Evolutionary conservation across 768 basidiomycete genomes (phyloP), one percentile per base, ranked within the genome.

Genomic region (Tephrocybe sp.): DNA sequence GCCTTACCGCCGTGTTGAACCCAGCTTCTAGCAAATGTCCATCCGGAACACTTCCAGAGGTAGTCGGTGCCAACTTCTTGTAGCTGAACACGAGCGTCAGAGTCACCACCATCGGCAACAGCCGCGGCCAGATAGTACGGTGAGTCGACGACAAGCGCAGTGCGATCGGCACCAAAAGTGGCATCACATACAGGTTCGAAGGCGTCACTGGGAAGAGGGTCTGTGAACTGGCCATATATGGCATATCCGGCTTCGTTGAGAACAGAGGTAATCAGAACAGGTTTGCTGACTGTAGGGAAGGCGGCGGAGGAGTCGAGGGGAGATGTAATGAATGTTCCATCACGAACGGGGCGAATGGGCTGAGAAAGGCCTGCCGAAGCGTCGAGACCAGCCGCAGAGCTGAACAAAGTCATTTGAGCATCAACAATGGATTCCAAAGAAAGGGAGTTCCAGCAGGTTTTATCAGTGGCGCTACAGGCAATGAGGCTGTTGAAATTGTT

Each of bases 11-110:
- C 86, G 53, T 78, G 60, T 32, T 67, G 63, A n/a, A 77, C 78
- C 86, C 85, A 90, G 58, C 74, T 79, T 34, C 86, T 74, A 1
- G 85, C 79, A 53, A 90, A 86, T 3, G 81, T 81, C 85, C 85
- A 89, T 25, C 74, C 75, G 14, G 89, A 70, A 64, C 88, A 90
- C 56, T 77, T 79, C 82, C 83, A 90, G 9, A 84, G 54, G 52
- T 81, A 77, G 65, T 91, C 89, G 1, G 88, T 88, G 39, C 80
- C 86, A 18, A 89, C 64, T 20, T 58, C 49, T 61, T 83, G 72
- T 20, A 90, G 71, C 51, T 79, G 79, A n/a, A 68, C 64, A 24
- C 88, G 78, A 24, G 73, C 75, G 62, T 87, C 86, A 48, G 69
- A 56, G 23, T 65, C 59, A 17, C 64, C 71, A 38, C 62, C 57